phyloP scores from a whole-genome alignment of 2,329 filamentous ascomycete species.

The Chaetomiaceae sp. region DNA sequence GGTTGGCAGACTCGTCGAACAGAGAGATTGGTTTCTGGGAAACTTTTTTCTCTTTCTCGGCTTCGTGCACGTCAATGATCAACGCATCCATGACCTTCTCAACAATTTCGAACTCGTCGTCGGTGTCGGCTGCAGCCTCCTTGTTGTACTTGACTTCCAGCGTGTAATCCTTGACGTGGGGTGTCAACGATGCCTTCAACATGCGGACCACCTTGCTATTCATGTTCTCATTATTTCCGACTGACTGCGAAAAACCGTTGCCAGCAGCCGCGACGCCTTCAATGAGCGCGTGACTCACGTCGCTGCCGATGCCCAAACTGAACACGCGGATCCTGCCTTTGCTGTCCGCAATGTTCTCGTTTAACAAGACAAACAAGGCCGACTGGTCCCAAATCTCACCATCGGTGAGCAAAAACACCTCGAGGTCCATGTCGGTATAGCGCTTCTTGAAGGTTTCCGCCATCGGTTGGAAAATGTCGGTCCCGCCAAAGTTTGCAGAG shows the following conservation, averaged over 20 bases:
- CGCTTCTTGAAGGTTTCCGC: conserved; percentile 41
- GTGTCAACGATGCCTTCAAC: conserved; percentile 65
- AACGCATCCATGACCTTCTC: conserved; percentile 52
- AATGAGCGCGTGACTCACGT: conserved; percentile 49
- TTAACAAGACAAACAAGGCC: conserved; percentile 43
- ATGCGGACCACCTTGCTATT: conserved; percentile 67
- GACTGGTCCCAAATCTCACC: conserved; percentile 50
- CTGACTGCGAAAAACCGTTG: conserved; percentile 58
- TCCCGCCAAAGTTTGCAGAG: conserved; percentile 48
- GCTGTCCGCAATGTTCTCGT: conserved; percentile 36
- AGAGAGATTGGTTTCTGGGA: conserved; percentile 51
- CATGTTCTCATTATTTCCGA: conserved; percentile 60
- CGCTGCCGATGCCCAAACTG: conserved; percentile 49
- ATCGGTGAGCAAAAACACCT: conserved; percentile 54
- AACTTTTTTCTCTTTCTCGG: conserved; percentile 15
- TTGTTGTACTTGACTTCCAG: conserved; percentile 57
- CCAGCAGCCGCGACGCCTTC: conserved; percentile 52
- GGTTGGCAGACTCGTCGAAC: conserved; percentile 49
- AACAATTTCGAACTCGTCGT: conserved; percentile 59
- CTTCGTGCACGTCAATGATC: conserved; percentile 33
- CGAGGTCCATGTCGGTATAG: conserved; percentile 44
- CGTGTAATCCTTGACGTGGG: conserved; percentile 60
- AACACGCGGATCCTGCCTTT: conserved; percentile 49
- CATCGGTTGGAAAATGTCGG: conserved; percentile 47
- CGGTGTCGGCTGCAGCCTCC: conserved; percentile 17